Conservation (phyloP, 1,139 yeast species). For the Wickerhamomyces sp. region DNA sequence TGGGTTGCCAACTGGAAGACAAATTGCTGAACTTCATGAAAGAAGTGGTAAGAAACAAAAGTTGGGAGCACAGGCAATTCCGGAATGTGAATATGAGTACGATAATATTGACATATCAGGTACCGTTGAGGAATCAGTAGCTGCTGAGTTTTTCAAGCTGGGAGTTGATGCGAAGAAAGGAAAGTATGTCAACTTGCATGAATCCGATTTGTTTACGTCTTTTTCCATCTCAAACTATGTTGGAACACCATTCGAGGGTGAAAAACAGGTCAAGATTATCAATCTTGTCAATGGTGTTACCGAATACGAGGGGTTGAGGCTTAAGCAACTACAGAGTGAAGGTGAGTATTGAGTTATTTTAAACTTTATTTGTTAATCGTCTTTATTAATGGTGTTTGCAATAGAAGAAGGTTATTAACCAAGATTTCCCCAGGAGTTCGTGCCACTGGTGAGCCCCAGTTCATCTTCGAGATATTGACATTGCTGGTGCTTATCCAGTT, state of each 20-base stretch:
- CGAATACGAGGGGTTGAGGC: conserved; percentile 22
- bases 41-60: conserved; percentile 28
- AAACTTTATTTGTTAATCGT: not conserved
- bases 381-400: conserved; percentile 10
- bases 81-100: conserved; percentile 42
- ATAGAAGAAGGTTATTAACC: conserved; percentile 4
- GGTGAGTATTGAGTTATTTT: conserved; percentile 12
- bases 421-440: too few relatives aligned
- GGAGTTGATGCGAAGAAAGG: conserved; percentile 48
- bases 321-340: conserved; percentile 15
- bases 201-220: conserved; percentile 34
- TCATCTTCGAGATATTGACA: too few relatives aligned
- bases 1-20: conserved; percentile 25
- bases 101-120: conserved; percentile 46
- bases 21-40: conserved; percentile 21
- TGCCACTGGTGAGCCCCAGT: too few relatives aligned
- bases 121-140: conserved; percentile 46
- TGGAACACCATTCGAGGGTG: conserved; percentile 27
- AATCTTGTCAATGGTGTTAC: conserved; percentile 19
- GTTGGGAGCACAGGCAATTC: conserved; percentile 26
- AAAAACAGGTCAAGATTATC: conserved; percentile 13
- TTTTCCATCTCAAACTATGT: conserved; percentile 34
- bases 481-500: too few relatives aligned
- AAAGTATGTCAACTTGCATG: conserved; percentile 38
- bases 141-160: conserved; percentile 37